Percentiles rank a stretch among this genome's conserved stretches.
Evolutionary conservation across 345 rosid genomes (phyloP).

Genomic region (Dipteronia dyeriana): DNA sequence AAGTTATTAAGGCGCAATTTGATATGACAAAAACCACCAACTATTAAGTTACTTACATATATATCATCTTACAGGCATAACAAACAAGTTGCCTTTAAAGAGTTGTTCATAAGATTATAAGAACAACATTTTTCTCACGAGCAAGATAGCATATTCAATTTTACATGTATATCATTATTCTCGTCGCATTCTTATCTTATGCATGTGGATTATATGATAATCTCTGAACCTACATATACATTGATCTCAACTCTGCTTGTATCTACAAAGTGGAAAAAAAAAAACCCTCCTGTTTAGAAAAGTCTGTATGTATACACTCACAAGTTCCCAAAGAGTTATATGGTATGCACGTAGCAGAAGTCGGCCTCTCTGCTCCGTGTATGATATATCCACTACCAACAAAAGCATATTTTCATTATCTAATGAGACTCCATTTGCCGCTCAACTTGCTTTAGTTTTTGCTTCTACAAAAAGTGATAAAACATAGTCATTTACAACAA

Average conservation of each 20-base stretch:
- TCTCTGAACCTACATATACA: constrained; percentile 12
- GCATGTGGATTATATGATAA: background rate
- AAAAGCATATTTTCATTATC: background rate
- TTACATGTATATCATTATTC: too few species aligned
- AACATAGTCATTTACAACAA: background rate
- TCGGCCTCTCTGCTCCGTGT: background rate
- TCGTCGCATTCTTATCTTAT: too few species aligned
- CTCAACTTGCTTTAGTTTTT: background rate
- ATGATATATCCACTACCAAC: background rate
- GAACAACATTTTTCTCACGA: background rate
- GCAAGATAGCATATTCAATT: background rate
- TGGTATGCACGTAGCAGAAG: background rate
- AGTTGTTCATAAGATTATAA: background rate
- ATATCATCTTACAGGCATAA: background rate
- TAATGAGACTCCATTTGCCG: background rate
- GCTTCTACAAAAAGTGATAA: background rate
- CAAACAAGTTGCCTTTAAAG: background rate
- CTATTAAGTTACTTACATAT: background rate
- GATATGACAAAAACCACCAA: background rate
- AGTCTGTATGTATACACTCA: background rate
- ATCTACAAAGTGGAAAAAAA: constrained; percentile 1
- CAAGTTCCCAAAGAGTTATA: background rate
- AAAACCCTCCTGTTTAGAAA: background rate
- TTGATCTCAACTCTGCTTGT: background rate
- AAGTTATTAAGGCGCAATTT: background rate